Conservation (phyloP, 306 rosid species). For the Cucurbita maxima region DNA sequence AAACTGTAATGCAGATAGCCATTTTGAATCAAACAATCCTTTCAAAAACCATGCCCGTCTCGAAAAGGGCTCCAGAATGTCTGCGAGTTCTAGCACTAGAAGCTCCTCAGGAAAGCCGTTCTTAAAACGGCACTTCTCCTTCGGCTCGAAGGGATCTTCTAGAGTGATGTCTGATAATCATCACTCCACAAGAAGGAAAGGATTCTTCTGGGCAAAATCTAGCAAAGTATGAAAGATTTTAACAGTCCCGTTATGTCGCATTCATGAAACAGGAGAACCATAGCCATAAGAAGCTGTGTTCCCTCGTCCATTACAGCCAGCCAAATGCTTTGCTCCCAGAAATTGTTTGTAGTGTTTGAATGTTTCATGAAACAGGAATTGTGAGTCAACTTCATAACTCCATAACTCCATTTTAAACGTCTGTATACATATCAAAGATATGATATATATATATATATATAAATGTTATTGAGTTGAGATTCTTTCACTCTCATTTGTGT, state of each 20-base stretch:
- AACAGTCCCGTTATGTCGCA: background rate
- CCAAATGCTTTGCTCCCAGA: background rate
- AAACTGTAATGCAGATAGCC: conserved; percentile 39
- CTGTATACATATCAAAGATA: conserved; percentile 11
- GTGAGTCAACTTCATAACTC: conserved; percentile 7
- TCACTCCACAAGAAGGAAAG: conserved; percentile 49
- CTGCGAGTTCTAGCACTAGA: conserved; percentile 49
- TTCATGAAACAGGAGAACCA: background rate
- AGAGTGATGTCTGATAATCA: conserved; percentile 35
- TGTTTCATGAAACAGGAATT: conserved; percentile 1
- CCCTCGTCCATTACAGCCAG: background rate
- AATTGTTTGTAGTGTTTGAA: background rate
- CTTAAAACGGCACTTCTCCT: conserved; percentile 69
- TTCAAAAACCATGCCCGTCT: conserved; percentile 30
- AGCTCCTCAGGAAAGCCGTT: conserved; percentile 55
- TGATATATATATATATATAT: background rate
- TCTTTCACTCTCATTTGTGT: background rate
- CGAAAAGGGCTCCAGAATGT: conserved; percentile 35
- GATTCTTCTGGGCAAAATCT: conserved; percentile 88
- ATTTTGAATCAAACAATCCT: conserved; percentile 38
- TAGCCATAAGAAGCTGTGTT: background rate
- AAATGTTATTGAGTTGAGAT: conserved; percentile 6
- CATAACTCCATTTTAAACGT: conserved; percentile 8
- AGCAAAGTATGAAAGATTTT: conserved; percentile 31
- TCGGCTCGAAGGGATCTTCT: conserved; percentile 62